Conservation (phyloP, 805 yeast species). For the Pichia heedii region DNA sequence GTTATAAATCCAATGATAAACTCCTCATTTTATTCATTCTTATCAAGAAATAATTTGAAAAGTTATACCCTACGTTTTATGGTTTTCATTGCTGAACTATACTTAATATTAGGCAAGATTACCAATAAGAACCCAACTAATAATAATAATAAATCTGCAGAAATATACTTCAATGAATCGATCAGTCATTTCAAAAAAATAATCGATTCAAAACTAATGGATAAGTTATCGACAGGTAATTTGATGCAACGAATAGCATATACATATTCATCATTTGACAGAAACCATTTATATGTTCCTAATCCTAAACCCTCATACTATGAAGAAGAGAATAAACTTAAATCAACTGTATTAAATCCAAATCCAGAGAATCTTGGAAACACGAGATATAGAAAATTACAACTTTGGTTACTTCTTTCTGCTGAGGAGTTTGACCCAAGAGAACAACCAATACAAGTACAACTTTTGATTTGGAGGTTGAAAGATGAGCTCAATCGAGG, state of each 20-base stretch:
- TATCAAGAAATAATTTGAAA: constrained; percentile 60
- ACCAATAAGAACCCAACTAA: constrained; percentile 4
- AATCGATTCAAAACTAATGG: constrained; percentile 37
- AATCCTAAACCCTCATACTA: constrained; percentile 13
- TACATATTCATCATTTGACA: constrained; percentile 20
- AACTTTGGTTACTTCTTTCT: constrained; percentile 68
- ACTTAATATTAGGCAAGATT: constrained; percentile 34
- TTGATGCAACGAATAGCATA: constrained; percentile 31
- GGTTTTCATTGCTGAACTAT: constrained; percentile 62
- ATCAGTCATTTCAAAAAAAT: constrained; percentile 36
- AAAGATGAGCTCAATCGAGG: constrained; percentile 10
- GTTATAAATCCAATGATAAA: constrained; percentile 56
- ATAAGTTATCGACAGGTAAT: constrained; percentile 33
- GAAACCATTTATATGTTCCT: too few relatives aligned
- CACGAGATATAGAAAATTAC: constrained; percentile 61
- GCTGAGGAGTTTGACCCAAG: constrained; percentile 56
- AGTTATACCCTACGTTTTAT: constrained; percentile 64
- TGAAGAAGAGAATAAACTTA: constrained; percentile 29
- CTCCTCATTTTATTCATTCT: constrained; percentile 63
- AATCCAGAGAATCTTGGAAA: constrained; percentile 39
- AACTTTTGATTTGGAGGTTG: constrained; percentile 17
- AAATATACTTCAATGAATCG: constrained; percentile 37
- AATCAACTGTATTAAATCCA: constrained; percentile 28
- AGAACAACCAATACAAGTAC: constrained; percentile 20
- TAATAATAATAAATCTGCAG: constrained; percentile 12